These are phyloP conservation scores for Pseudogymnoascus sp. DNA, from an alignment of 2,329 filamentous ascomycete species.

Conservation along the genomic window DNA sequence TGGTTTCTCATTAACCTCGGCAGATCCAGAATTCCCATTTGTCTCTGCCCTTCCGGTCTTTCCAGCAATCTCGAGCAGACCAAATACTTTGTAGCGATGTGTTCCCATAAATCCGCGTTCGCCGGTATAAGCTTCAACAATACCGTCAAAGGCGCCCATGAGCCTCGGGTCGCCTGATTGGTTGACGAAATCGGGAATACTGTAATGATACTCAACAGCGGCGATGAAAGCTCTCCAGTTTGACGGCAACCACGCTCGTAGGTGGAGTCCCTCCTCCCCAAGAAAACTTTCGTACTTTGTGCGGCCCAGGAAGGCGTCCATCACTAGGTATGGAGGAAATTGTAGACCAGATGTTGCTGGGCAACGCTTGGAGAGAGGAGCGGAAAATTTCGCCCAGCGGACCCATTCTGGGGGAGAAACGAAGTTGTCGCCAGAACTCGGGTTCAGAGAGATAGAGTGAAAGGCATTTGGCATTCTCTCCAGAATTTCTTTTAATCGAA, in stretches of 20 bases:
- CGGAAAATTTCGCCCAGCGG: constrained; percentile 43
- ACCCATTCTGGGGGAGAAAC: constrained; percentile 41
- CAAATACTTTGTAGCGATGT: constrained; percentile 50
- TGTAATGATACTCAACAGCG: constrained; percentile 46
- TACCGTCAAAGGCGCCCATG: constrained; percentile 45
- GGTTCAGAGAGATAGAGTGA: constrained; percentile 45
- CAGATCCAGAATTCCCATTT: constrained; percentile 41
- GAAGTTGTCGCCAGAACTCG: constrained; percentile 43
- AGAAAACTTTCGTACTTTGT: constrained; percentile 45
- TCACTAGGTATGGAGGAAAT: constrained; percentile 44
- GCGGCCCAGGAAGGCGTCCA: constrained; percentile 47
- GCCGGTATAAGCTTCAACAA: constrained; percentile 46
- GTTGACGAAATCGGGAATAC: constrained; percentile 45
- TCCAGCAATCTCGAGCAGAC: constrained; percentile 44
- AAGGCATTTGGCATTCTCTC: constrained; percentile 47
- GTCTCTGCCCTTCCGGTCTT: constrained; percentile 46
- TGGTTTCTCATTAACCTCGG: constrained; percentile 33
- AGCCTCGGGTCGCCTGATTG: constrained; percentile 40
- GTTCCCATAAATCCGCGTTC: constrained; percentile 49
- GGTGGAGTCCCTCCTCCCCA: constrained; percentile 42
- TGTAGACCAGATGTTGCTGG: constrained; percentile 44
- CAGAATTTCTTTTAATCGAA: constrained; percentile 44
- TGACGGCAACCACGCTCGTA: constrained; percentile 45
- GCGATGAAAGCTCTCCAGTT: constrained; percentile 48
- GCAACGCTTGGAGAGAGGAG: constrained; percentile 41